These are phyloP conservation scores for Thuidium tamariscinum DNA, from an alignment of 225 moss, liverwort and hornwort genomes.

Conservation along the genomic window DNA sequence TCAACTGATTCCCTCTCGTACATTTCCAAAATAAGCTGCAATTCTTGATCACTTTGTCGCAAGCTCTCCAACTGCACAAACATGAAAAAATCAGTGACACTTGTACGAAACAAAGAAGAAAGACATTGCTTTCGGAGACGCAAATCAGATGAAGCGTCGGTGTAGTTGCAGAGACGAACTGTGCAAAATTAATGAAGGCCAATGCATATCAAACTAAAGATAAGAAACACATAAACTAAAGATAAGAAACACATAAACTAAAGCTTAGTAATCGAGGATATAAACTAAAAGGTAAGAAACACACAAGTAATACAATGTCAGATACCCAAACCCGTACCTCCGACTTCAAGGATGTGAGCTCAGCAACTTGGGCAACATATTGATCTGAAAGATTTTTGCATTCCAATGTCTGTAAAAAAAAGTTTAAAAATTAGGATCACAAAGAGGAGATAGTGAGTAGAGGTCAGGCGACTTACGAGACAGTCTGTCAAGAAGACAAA, in stretches of 20 bases:
- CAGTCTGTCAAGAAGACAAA: neutral
- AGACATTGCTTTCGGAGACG: neutral
- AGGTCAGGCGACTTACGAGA: neutral
- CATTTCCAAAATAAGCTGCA: slow-evolving; percentile 59
- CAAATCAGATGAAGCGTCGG: neutral
- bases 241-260: neutral
- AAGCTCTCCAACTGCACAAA: slow-evolving; percentile 35
- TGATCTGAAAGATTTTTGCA: slow-evolving; percentile 54
- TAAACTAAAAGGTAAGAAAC: neutral
- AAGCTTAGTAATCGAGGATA: neutral
- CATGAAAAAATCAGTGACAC: neutral
- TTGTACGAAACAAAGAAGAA: neutral
- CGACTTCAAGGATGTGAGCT: slow-evolving; percentile 56
- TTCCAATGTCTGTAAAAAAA: slow-evolving; percentile 53
- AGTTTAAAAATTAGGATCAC: neutral
- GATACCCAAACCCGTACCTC: slow-evolving; percentile 29
- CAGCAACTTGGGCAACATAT: slow-evolving; percentile 53
- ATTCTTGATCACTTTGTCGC: slow-evolving; percentile 53
- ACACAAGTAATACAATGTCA: neutral
- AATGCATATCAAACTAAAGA: neutral
- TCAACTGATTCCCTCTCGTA: slow-evolving; percentile 47
- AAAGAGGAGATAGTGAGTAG: neutral
- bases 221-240: neutral
- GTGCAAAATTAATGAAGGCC: neutral
- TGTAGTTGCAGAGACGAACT: neutral